These are phyloP conservation scores for Rhizophora mangle DNA, from an alignment of 345 rosid genomes.

Conservation along the genomic window DNA sequence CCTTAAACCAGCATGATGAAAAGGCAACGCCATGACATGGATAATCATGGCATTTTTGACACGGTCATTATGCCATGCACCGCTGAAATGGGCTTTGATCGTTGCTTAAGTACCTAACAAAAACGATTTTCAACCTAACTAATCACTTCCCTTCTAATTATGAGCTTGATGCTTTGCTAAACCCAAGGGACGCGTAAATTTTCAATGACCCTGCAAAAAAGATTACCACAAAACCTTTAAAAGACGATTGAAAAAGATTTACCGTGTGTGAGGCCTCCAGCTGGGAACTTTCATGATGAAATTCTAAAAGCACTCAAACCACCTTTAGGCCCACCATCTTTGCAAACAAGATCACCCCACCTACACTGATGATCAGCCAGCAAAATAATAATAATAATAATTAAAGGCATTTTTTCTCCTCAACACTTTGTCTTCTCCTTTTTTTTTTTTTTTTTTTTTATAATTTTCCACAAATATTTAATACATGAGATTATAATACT, in stretches of 20 bases:
- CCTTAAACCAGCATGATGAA: no score
- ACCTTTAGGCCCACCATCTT: conserved; percentile 3
- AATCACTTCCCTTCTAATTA: conserved; percentile 2
- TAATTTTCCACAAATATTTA: no score
- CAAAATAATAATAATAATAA: no score
- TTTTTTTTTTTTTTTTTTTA: no score
- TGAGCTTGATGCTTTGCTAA: conserved; percentile 3
- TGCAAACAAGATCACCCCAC: neutral
- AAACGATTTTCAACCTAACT: conserved; percentile 4
- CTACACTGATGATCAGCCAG: neutral
- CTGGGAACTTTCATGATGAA: neutral
- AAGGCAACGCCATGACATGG: no score
- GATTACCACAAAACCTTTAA: neutral
- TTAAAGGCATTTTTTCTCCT: no score
- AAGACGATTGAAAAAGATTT: neutral
- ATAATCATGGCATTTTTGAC: no score
- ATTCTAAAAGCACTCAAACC: neutral
- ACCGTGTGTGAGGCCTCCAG: neutral
- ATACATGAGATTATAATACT: no score
- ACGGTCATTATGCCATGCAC: no score
- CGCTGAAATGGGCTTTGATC: neutral
- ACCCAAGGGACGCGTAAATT: neutral
- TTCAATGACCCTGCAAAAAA: neutral
- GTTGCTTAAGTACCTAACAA: conserved; percentile 1
- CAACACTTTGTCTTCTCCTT: no score